A percentile compares a stretch with the other conserved stretches of the same genome.
phyloP scores from a whole-genome alignment of 208 protist genomes.

The Giardia duodenalis region DNA sequence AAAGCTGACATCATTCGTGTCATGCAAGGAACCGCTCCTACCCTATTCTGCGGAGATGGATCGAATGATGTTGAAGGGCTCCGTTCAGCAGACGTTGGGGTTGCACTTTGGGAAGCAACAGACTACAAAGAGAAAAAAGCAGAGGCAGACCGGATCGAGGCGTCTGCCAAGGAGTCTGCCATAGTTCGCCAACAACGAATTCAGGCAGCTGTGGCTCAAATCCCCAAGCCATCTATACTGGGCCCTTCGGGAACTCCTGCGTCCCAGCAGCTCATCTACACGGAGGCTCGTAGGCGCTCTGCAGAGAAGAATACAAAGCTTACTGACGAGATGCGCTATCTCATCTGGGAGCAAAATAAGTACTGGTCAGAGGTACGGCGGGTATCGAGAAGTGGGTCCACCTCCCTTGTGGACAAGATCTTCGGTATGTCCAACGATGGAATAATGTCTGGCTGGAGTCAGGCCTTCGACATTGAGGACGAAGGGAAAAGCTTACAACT shows the following conservation, averaged over 20 bases:
- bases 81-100: neutral
- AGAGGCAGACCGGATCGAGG: neutral
- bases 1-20: neutral
- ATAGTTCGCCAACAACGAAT: neutral
- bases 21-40: neutral
- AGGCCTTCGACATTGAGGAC: conserved; percentile 20
- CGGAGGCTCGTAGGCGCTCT: neutral
- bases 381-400: neutral
- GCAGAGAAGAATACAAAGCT: neutral
- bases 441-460: neutral
- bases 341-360: neutral
- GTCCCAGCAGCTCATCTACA: neutral
- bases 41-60: conserved; percentile 1
- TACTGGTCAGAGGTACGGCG: neutral
- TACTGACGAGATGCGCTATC: neutral
- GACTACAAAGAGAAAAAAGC: conserved; percentile 5
- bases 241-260: neutral
- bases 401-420: neutral
- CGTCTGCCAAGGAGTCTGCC: neutral
- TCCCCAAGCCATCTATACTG: conserved; percentile 11
- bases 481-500: neutral
- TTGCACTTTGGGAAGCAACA: conserved; percentile 9
- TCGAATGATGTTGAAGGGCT: neutral
- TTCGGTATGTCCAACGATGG: conserved; percentile 4
- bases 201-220: neutral